Base-by-base conservation (phyloP, 2,329 filamentous ascomycete genomes). In the Pyrenophora teres region DNA sequence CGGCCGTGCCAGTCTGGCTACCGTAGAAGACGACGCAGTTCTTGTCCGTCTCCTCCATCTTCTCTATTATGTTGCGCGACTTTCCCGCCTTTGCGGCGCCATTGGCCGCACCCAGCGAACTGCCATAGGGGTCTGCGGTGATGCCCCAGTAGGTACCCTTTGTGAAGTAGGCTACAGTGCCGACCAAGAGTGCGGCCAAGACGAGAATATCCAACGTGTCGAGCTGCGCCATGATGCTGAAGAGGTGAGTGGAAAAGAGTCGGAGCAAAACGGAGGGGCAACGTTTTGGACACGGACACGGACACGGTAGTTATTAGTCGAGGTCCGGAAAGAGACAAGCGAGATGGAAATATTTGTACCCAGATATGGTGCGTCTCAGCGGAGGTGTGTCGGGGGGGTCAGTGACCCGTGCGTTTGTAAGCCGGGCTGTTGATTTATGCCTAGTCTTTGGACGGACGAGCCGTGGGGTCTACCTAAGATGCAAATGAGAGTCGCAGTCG, bases 11-110 rank as follows among this genome's bases (percentile, higher is more conserved):
- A 16, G 94, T 99, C 79, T 99, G 94, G 27, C 94, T 99, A 63
- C 94, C 94, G 74, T 97, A 99, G 81, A 99, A 97, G 68, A 99
- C 88, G 60, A 99, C 88, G 75, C 93, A 97, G 79, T 99, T 97
- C 81, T 97, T 99, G 75, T 87, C 88, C 9, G 86, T 87, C 79
- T 97, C 92, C 18, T 97, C 90, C 87, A 99, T 89, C 79, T 96
- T 96, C 81, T 97, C 90, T 54, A 97, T 73, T 59, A 99, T 92
- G 75, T 97, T 92, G 64, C 94, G 83, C 54, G 92, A 93, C 80
- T 92, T 92, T 64, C 87, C 90, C 8, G 88, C 82, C 78, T 90
- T 95, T 59, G 82, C 81, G 60, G 81, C 81, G 75, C 84, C 85
- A 64, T 76, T 74, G 70, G 84, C 83, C 72, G 84, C 86, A 65